A percentile compares a stretch with the other conserved stretches of the same genome.
phyloP scores from a whole-genome alignment of 768 basidiomycete genomes.

The Epithele typhae region DNA sequence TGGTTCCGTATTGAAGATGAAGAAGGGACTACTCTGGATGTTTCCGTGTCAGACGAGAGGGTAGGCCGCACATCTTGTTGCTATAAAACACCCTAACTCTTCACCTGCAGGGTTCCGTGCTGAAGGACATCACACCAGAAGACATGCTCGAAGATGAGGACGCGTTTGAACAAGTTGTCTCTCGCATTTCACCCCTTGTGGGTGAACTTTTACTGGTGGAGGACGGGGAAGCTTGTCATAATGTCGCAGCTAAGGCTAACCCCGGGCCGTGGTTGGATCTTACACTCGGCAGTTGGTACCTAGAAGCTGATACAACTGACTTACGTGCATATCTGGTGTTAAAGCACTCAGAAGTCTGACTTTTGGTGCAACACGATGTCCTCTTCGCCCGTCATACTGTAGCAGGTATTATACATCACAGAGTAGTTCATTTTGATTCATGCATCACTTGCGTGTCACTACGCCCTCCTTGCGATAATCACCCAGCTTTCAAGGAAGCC shows the following conservation, averaged over 20 bases:
- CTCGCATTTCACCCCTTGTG: conserved; percentile 41
- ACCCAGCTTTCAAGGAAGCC: conserved; percentile 21
- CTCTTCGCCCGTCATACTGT: too few relatives aligned
- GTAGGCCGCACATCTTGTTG: conserved; percentile 20
- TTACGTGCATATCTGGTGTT: conserved; percentile 8
- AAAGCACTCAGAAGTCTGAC: conserved; percentile 2
- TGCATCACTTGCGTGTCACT: neutral
- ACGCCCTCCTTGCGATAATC: conserved; percentile 14
- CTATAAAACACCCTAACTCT: neutral
- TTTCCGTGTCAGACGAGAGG: conserved; percentile 48
- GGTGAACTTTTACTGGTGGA: conserved; percentile 44
- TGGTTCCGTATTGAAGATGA: conserved; percentile 51
- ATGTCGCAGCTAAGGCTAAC: too few relatives aligned
- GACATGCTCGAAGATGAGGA: conserved; percentile 38
- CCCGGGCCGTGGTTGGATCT: conserved; percentile 9
- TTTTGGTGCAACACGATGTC: too few relatives aligned
- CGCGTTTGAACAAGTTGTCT: conserved; percentile 34
- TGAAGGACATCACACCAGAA: conserved; percentile 40
- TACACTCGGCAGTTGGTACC: conserved; percentile 12
- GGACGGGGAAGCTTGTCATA: conserved; percentile 19
- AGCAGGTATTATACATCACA: too few relatives aligned
- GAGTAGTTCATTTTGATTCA: too few relatives aligned
- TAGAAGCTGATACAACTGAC: conserved; percentile 1
- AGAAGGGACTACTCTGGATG: conserved; percentile 34
- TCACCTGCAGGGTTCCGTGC: conserved; percentile 20